Conservation (phyloP, 768 basidiomycete species). For the Leccinum boreale region DNA sequence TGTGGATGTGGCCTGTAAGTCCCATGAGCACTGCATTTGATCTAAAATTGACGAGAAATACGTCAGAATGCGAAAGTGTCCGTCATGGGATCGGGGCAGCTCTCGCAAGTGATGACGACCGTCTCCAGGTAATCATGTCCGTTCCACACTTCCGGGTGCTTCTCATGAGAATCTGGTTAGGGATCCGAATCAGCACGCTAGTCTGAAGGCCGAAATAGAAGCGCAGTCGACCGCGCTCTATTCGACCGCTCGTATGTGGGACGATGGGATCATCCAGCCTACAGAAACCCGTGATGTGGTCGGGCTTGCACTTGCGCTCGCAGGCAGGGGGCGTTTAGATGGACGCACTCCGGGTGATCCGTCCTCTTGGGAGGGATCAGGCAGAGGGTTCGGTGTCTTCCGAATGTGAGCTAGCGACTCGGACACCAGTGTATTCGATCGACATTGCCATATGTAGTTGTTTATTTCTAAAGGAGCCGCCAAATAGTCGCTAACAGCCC, state of each 20-base stretch:
- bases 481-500: conserved; percentile 22
- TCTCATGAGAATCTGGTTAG: conserved; percentile 34
- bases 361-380: conserved; percentile 66
- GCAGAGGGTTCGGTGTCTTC: conserved; percentile 82
- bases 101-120: conserved; percentile 88
- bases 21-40: conserved; percentile 1
- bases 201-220: conserved; percentile 81
- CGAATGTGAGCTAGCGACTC: conserved; percentile 59
- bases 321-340: conserved; percentile 43
- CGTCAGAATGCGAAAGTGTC: conserved; percentile 83
- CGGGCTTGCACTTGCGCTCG: conserved; percentile 84
- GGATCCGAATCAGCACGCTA: conserved; percentile 74
- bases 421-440: conserved; percentile 7
- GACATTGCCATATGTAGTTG: conserved; percentile 25
- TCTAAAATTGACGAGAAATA: conserved; percentile 3
- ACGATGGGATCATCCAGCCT: conserved; percentile 88
- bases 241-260: conserved; percentile 91
- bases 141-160: not conserved
- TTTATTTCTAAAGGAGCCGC: conserved; percentile 20
- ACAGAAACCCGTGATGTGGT: conserved; percentile 86
- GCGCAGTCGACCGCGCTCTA: conserved; percentile 83
- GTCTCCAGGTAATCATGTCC: conserved; percentile 72
- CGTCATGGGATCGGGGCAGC: conserved; percentile 93
- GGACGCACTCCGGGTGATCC: conserved; percentile 2
- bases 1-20: conserved; percentile 98